A percentile compares a stretch with the other conserved stretches of the same genome.
Evolutionary conservation across 176 grass and related monocot species (phyloP).

Genomic region (Carex myosuroides): DNA sequence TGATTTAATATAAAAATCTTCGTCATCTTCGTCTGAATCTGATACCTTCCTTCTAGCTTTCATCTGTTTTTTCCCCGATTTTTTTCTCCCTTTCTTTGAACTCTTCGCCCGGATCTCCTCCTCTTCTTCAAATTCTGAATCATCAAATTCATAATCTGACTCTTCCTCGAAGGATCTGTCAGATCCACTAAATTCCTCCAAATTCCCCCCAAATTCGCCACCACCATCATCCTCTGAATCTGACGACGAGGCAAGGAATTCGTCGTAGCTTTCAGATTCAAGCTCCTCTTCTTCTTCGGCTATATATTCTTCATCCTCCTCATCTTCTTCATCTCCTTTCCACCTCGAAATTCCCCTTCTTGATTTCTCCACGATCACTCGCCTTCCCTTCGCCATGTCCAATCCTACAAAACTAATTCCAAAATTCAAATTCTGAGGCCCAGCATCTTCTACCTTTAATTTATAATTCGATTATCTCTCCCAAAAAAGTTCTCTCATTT

Average conservation of each 20-base stretch:
- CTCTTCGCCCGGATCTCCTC: slow-evolving; percentile 30
- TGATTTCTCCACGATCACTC: slow-evolving; percentile 20
- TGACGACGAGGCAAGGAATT: slow-evolving; percentile 22
- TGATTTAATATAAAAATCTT: slow-evolving; percentile 2
- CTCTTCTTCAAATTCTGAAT: slow-evolving; percentile 49
- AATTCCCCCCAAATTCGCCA: slow-evolving; percentile 15
- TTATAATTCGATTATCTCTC: neutral
- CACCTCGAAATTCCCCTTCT: slow-evolving; percentile 18
- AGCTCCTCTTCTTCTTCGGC: slow-evolving; percentile 41
- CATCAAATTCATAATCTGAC: slow-evolving; percentile 47
- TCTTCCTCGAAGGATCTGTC: slow-evolving; percentile 21
- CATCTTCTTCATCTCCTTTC: slow-evolving; percentile 27
- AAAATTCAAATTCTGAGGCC: slow-evolving; percentile 28
- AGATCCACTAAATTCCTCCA: slow-evolving; percentile 25
- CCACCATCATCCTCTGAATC: slow-evolving; percentile 20
- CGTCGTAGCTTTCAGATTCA: slow-evolving; percentile 39
- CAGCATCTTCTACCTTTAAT: neutral
- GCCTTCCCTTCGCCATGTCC: slow-evolving; percentile 48
- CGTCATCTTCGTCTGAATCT: slow-evolving; percentile 24
- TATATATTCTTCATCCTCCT: slow-evolving; percentile 45
- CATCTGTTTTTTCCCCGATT: slow-evolving; percentile 7
- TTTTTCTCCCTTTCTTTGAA: slow-evolving; percentile 1
- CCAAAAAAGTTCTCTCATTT: neutral
- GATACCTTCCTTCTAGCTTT: slow-evolving; percentile 11
- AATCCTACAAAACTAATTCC: slow-evolving; percentile 18